Base-by-base conservation (phyloP, 768 basidiomycete genomes). In the Pisolithus sp. region DNA sequence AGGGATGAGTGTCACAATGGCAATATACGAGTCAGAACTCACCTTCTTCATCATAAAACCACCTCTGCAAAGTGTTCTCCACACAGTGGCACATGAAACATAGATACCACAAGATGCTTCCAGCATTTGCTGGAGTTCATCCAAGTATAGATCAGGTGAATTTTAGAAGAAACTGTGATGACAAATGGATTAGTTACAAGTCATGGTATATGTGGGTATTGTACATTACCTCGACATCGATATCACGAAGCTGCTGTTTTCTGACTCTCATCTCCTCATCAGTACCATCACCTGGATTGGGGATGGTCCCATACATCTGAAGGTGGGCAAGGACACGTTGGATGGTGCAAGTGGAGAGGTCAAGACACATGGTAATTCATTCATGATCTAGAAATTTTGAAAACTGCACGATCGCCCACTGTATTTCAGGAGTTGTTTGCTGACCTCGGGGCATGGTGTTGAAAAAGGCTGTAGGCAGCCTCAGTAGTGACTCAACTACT, bases 31-130 rank as follows among this genome's bases (percentile, higher is more conserved):
- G 39, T 46, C 17, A 37, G 21, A 34, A 17, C 51, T 24, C 28
- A 52, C 51, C 24, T 52, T 46, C 20, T 52, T 52, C 44, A 46
- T 40, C 17, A 45, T 52, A 12, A 17, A 50, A 17, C 49, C 49
- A 40, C 18, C 38, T 50, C 38, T 20, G 10, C 8, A 13, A 12
- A 50, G 49, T n/a, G 38, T 26, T 39, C 38, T n/a, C 49, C 49
- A 50, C 15, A 50, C 20, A 15, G 49, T 50, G 8, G 49, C 37
- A 23, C 8, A 13, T 41, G 49, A 50, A 41, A 50, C 49, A 20
- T 26, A 23, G 9, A 15, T 12, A 23, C 49, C 49, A 41, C 39
- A 50, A 15, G 39, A 40, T 7, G 24, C 21, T 40, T 18, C 38
- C 8, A 50, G 49, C 37, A 40, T 39, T 50, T 50, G 20, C 28